phyloP scores from a whole-genome alignment of 495 filamentous ascomycete species.

The Paragyromitra xinjiangensis region DNA sequence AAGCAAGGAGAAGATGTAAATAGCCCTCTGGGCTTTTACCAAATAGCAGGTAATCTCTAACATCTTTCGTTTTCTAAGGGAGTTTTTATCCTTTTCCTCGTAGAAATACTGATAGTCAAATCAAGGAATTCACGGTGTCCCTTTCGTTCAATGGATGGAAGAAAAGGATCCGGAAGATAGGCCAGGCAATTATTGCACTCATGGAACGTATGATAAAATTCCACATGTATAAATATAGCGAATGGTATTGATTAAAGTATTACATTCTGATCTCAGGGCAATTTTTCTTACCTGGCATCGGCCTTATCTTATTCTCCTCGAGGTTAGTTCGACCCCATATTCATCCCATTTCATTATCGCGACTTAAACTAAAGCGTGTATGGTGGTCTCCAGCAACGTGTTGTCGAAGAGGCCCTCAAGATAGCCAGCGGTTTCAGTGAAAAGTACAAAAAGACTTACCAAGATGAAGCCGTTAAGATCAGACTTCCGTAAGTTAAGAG shows the following conservation, averaged over 20 bases:
- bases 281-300: conserved; percentile 38
- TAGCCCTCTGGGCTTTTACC: conserved; percentile 24
- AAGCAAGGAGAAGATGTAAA: not conserved
- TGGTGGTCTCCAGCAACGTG: conserved; percentile 15
- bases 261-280: not conserved
- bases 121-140: conserved; percentile 24
- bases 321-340: conserved; percentile 10
- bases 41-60: conserved; percentile 22
- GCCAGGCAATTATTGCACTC: conserved; percentile 31
- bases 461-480: conserved; percentile 16
- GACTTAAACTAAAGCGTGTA: not conserved
- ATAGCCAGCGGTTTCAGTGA: not conserved
- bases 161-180: conserved; percentile 1
- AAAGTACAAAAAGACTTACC: not conserved
- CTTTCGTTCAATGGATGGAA: conserved; percentile 26
- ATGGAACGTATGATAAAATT: conserved; percentile 23
- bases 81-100: not conserved
- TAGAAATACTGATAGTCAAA: conserved; percentile 1
- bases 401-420: conserved; percentile 23
- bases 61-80: not conserved
- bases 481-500: conserved; percentile 14
- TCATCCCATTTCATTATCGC: not conserved
- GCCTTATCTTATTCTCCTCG: conserved; percentile 26
- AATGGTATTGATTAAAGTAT: not conserved
- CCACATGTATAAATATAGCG: not conserved